Base-by-base conservation (phyloP, 2,329 filamentous ascomycete genomes). In the Tolypocladium endophyticum region DNA sequence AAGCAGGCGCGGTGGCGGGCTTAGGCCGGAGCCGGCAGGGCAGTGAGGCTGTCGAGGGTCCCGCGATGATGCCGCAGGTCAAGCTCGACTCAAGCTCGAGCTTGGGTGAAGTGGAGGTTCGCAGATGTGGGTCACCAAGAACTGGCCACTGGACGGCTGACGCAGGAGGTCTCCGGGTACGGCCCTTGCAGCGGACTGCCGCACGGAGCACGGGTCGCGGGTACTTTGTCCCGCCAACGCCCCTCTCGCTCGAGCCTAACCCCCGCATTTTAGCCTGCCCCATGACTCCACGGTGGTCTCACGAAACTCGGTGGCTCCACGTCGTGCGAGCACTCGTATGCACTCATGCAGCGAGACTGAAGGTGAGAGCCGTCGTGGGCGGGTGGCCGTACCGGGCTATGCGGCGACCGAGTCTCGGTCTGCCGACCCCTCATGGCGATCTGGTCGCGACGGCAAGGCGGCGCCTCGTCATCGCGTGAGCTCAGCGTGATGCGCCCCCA, bases 181-280 rank as follows among this genome's bases (percentile, higher is more conserved):
- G 30, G 50, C 20, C 50, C 4, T 35, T 5, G 23, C 50, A 53
- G 50, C 50, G 11, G 30, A 20, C 11, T 3, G 50, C 30, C 20
- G 18, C 30, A 53, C 18, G 30, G 9, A 8, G 9, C 7, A 12
- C 11, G 50, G 50, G 50, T 53, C n/a, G 30, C 20, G 30, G 20
- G 20, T 35, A 53, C 50, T 23, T 53, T 3, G 9, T 18, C n/a
- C n/a, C n/a, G n/a, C n/a, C n/a, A n/a, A 30, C 18, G 50, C 50
- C 28, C 50, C 25, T 20, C 47, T 20, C 55, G 59, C 52, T 57
- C 39, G 57, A 55, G 53, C 56, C 59, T 45, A 61, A 61, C 65
- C 68, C 68, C 67, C 68, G 67, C 67, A 69, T 64, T 67, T 61
- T 59, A 62, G 61, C 56, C 61, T 61, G 65, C 64, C 56, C 61